Base-by-base conservation (phyloP, 2,329 filamentous ascomycete species). In the Pseudogymnoascus sp. region DNA sequence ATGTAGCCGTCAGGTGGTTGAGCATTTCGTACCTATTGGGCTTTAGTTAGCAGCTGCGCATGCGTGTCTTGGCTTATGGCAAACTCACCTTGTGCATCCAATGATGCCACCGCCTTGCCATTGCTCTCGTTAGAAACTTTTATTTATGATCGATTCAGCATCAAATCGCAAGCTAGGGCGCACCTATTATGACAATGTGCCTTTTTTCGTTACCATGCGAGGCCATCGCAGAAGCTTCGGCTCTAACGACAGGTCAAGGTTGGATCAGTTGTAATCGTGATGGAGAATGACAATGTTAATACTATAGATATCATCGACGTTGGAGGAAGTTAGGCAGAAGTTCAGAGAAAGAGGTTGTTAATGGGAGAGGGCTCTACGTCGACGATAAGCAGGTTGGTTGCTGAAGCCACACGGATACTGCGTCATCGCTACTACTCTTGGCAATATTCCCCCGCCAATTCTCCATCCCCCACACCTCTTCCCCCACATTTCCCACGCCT, bases 61-160 rank as follows among this genome's bases (percentile, higher is more conserved):
- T 21, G 8, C 12, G 19, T 43, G 12, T 31, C 6, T 6, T n/a
- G 6, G n/a, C 29, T 52, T 33, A 21, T 33, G 16, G 7, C 29
- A 33, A 33, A 7, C 49, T 33, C 49, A 55, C 49, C 49, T 55
- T 33, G 49, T 93, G 73, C 86, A 88, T 71, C 92, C 93, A 70
- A 97, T 95, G 66, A 97, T 91, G 68, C 92, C 92, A 69, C 91
- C 92, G 67, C 92, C 67, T 67, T 61, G 35, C 37, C 45, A 60
- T 59, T n/a, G 26, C 62, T 16, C 8, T 12, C 39, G 26, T 49
- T 21, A 61, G 35, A 38, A 41, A 38, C n/a, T 23, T 14, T 11
- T 29, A 21, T n/a, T 31, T 55, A 7, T 33, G 14, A 7, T 55
- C n/a, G 10, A 5, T 12, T 21, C 21, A 6, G 49, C 49, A 52